Conservation (phyloP, 495 filamentous ascomycete species). For the Penicillium turbatum region DNA sequence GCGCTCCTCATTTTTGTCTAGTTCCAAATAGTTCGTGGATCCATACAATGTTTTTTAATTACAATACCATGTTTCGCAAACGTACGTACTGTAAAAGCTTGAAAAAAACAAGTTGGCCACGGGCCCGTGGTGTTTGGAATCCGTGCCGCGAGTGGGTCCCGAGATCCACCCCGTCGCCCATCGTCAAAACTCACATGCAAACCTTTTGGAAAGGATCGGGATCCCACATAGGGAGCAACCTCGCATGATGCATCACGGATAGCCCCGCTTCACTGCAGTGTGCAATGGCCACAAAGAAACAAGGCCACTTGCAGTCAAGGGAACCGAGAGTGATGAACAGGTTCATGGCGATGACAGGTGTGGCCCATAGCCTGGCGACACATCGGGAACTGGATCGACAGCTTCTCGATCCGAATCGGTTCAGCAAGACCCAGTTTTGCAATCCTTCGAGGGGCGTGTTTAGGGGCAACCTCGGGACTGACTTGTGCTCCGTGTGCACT, state of each 20-base stretch:
- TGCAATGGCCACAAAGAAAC: not conserved
- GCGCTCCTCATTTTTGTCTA: constrained; percentile 1
- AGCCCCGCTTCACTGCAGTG: not conserved
- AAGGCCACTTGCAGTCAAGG: not conserved
- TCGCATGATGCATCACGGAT: not conserved
- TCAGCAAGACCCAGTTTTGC: constrained; percentile 3
- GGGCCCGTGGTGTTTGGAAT: not conserved
- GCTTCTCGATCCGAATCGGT: constrained; percentile 5
- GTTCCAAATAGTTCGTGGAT: constrained; percentile 2
- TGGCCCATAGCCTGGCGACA: not conserved
- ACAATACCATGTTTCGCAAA: constrained; percentile 7
- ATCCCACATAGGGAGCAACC: not conserved
- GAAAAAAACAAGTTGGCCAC: not conserved
- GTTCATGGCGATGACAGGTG: not conserved
- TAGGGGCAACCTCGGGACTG: not conserved
- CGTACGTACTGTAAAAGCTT: not conserved
- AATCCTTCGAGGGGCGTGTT: not conserved
- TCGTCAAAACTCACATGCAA: not conserved
- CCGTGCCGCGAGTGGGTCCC: constrained; percentile 1
- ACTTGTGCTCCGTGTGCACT: not conserved
- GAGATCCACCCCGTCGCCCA: not conserved
- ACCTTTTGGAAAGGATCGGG: too few relatives aligned
- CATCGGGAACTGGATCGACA: constrained; percentile 9
- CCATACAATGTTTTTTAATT: constrained; percentile 5
- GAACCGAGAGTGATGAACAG: not conserved